Conservation (phyloP, 495 filamentous ascomycete species). For the Lichina pygmaea region DNA sequence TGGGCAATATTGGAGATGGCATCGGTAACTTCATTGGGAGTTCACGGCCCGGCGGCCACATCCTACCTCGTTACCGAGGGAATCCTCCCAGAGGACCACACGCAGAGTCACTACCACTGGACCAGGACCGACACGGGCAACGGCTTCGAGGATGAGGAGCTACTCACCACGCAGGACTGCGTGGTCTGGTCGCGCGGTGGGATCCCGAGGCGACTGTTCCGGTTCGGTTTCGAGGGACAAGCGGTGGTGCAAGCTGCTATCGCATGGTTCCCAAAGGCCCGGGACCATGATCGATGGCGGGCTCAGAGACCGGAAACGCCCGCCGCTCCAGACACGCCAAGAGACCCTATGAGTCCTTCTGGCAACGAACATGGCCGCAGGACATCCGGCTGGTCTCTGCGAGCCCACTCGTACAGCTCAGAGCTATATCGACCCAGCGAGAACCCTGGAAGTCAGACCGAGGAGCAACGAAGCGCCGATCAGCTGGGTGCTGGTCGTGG, state of each 20-base stretch:
- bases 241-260: conserved; percentile 59
- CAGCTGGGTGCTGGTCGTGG: not conserved
- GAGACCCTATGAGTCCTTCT: no score
- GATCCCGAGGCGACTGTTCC: conserved; percentile 64
- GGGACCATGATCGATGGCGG: not conserved
- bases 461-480: conserved; percentile 2
- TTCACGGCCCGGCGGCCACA: conserved; percentile 63
- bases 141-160: conserved; percentile 33
- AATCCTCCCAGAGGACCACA: conserved; percentile 42
- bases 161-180: conserved; percentile 56
- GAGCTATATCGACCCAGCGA: no score
- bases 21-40: conserved; percentile 58
- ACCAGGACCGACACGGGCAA: conserved; percentile 18
- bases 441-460: conserved; percentile 1
- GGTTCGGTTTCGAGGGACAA: conserved; percentile 67
- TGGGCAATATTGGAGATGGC: conserved; percentile 30
- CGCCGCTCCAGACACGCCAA: no score
- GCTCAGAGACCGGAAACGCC: no score
- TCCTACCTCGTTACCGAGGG: conserved; percentile 61
- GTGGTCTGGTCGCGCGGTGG: conserved; percentile 83
- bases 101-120: conserved; percentile 39
- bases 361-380: no score
- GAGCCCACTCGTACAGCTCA: no score
- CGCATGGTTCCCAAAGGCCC: conserved; percentile 35
- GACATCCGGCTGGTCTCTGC: no score